These are phyloP conservation scores for Russula dissimulans DNA, from an alignment of 768 basidiomycete genomes.

Conservation along the genomic window DNA sequence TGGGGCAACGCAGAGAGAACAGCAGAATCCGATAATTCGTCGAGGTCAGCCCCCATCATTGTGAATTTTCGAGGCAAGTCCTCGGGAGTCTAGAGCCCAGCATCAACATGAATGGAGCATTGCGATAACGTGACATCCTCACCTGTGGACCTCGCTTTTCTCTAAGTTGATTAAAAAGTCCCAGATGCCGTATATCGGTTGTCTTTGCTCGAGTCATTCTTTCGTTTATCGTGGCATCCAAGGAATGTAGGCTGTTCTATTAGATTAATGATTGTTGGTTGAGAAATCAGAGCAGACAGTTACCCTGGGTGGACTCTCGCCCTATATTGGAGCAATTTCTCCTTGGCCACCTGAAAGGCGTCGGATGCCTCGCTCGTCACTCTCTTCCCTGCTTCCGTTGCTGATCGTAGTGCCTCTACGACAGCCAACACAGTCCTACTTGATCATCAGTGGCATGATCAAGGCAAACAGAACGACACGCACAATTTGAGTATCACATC, in stretches of 20 bases:
- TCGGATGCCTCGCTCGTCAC: neutral
- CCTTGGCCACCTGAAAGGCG: neutral
- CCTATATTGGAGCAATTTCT: neutral
- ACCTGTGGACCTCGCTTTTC: neutral
- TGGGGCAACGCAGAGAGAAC: too few relatives aligned
- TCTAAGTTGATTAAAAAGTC: neutral
- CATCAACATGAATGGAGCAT: neutral
- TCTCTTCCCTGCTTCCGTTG: conserved; percentile 1
- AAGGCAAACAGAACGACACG: neutral
- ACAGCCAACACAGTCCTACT: neutral
- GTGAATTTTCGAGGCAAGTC: too few relatives aligned
- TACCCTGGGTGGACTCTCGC: neutral
- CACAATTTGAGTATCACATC: neutral
- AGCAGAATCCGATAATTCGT: too few relatives aligned
- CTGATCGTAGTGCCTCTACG: neutral
- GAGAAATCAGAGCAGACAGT: neutral
- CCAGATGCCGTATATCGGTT: neutral
- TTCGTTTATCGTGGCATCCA: neutral
- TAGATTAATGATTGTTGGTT: neutral
- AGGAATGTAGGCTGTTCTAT: neutral
- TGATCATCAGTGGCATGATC: neutral
- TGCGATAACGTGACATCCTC: neutral
- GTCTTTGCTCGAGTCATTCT: neutral
- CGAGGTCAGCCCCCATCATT: too few relatives aligned
- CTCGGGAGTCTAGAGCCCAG: neutral